Conservation (phyloP, 139 green algal species). For the Chlorella sp. region DNA sequence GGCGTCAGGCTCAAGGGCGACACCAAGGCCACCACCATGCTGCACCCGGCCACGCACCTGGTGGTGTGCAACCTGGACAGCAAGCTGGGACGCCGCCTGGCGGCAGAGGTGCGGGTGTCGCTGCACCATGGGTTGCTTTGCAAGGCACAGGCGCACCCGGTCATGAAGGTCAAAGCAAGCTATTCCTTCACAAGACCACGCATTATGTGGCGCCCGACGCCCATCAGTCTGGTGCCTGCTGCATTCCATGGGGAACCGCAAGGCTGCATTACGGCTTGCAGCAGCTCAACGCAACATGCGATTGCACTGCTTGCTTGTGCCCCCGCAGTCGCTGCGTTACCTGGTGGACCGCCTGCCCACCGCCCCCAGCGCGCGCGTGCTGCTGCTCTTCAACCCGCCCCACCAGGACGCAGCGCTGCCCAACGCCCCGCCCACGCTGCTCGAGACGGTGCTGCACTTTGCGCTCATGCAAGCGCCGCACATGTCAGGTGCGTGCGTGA, state of each 20-base stretch:
- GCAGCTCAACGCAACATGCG: too few relatives aligned
- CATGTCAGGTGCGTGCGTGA: not conserved
- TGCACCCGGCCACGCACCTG: not conserved
- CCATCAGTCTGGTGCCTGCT: too few relatives aligned
- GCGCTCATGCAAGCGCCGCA: not conserved
- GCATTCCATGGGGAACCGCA: too few relatives aligned
- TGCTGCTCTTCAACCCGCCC: not conserved
- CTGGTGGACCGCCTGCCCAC: not conserved
- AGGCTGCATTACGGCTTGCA: too few relatives aligned
- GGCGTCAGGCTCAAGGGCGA: too few relatives aligned
- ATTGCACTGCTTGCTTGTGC: too few relatives aligned
- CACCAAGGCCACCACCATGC: too few relatives aligned
- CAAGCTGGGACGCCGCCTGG: not conserved
- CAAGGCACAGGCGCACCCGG: too few relatives aligned
- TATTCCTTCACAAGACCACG: too few relatives aligned
- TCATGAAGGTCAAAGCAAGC: too few relatives aligned
- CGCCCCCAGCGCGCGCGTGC: not conserved
- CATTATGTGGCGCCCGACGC: too few relatives aligned
- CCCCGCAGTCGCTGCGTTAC: not conserved
- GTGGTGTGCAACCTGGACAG: not conserved
- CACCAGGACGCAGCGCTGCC: not conserved
- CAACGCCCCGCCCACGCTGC: not conserved
- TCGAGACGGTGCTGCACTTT: not conserved
- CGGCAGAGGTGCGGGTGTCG: not conserved
- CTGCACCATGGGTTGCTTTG: too few relatives aligned